phyloP scores from a whole-genome alignment of 805 yeast species.

The Ogataea populi-albae region DNA sequence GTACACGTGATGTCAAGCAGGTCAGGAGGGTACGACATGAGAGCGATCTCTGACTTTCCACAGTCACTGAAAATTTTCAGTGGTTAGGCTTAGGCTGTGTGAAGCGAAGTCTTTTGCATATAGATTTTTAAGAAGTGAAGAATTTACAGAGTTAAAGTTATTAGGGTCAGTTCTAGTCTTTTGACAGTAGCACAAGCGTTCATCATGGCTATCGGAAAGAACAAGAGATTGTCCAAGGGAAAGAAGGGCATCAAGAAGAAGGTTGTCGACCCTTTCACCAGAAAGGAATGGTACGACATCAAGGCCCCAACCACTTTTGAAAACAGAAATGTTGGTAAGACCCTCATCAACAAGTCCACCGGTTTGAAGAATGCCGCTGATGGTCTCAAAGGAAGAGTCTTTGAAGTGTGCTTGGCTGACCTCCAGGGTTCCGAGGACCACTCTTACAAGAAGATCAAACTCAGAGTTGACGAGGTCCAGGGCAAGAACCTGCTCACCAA shows the following conservation, averaged over 20 bases:
- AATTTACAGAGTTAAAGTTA: too few species aligned
- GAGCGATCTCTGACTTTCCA: too few species aligned
- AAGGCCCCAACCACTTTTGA: slow-evolving; percentile 99
- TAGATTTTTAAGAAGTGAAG: too few species aligned
- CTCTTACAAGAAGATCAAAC: slow-evolving; percentile 94
- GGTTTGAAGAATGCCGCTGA: slow-evolving; percentile 98
- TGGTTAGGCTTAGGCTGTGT: too few species aligned
- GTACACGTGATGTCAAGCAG: too few species aligned
- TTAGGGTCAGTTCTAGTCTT: slow-evolving; percentile 5
- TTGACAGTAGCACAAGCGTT: slow-evolving; percentile 11
- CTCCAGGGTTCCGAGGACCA: slow-evolving; percentile 99
- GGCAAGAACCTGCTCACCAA: slow-evolving; percentile 98
- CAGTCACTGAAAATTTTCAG: too few species aligned
- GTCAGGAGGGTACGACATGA: too few species aligned
- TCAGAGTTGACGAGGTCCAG: slow-evolving; percentile 98
- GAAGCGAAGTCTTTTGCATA: too few species aligned
- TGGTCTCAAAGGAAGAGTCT: slow-evolving; percentile 96
- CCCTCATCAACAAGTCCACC: slow-evolving; percentile 96
- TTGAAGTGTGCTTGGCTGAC: slow-evolving; percentile 95
- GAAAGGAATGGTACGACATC: slow-evolving; percentile 98
- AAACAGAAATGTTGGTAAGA: slow-evolving; percentile 98
- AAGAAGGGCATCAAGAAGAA: slow-evolving; percentile 99
- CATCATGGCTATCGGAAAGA: slow-evolving; percentile 61
- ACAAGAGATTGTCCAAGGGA: slow-evolving; percentile 81
- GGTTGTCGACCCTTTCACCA: slow-evolving; percentile 99